Evolutionary conservation across 163 green algal genomes (phyloP).

Genomic region (Chlamydomonas reinhardtii): DNA sequence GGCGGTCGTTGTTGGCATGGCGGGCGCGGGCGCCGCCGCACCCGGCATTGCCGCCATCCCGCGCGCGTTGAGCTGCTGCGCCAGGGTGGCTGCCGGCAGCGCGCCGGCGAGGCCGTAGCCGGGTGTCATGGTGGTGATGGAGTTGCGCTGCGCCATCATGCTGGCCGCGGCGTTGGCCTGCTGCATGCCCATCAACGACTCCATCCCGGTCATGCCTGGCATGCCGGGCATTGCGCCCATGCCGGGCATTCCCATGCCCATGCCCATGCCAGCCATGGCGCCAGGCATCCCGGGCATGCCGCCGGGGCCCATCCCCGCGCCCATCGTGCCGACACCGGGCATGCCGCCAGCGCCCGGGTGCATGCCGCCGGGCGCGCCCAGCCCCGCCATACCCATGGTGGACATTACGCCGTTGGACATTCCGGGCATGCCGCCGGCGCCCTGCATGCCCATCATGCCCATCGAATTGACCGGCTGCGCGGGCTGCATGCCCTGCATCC

Average conservation of each 20-base stretch:
- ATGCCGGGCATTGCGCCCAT: constrained; percentile 75
- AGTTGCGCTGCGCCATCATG: background rate
- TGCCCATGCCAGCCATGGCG: background rate
- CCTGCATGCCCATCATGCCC: background rate
- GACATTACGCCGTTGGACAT: background rate
- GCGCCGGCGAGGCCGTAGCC: background rate
- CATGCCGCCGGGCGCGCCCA: background rate
- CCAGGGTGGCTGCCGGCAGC: background rate
- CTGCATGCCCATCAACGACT: constrained; percentile 65
- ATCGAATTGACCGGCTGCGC: background rate
- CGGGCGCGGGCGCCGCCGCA: background rate
- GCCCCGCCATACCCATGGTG: background rate
- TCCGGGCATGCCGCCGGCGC: background rate
- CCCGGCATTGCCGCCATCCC: too few relatives aligned
- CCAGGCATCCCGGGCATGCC: background rate
- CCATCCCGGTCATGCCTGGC: constrained; percentile 49
- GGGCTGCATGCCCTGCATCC: background rate
- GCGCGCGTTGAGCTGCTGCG: too few relatives aligned
- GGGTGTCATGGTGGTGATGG: background rate
- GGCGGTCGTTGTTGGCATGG: background rate
- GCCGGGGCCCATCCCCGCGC: background rate
- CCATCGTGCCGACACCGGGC: background rate
- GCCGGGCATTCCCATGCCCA: background rate
- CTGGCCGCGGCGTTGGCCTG: background rate
- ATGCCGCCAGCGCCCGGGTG: background rate